Base-by-base conservation (phyloP, 768 basidiomycete genomes). In the Crassisporium funariophilum region DNA sequence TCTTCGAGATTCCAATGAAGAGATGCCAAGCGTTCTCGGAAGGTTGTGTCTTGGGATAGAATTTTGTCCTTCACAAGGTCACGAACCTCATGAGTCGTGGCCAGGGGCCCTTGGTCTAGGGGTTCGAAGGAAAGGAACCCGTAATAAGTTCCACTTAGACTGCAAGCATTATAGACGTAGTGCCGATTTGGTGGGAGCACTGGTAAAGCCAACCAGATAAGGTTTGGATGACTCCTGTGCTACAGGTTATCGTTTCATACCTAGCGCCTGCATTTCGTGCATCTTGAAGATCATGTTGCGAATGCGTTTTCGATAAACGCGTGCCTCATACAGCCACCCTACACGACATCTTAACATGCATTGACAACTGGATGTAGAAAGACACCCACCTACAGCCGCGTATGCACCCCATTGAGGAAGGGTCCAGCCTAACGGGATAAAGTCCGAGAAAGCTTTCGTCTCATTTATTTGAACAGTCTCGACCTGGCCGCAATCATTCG, bases 391-490 rank as follows among this genome's bases (percentile, higher is more conserved):
- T 35, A 55, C 41, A 13, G 52, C 52, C 19, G 40, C 41, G 44
- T 57, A 61, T 12, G 55, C 54, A 43, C 60, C 58, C 57, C 57
- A 61, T 27, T 58, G 53, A 13, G 60, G 51, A 16, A 61, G 47
- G 20, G 40, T 53, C 57, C 55, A 59, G 2, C 53, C 55, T n/a
- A 43, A 35, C 4, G 60, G 60, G 11, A 58, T 61, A 5, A 40
- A 22, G 2, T 43, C 45, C 2, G 57, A 54, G 39, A 57, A 55
- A 2, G 44, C 35, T 23, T 61, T 61, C 3, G 52, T 57, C 31
- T 61, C 60, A 40, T 53, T 57, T 22, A 61, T 61, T 4, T 55
- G 42, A 16, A 62, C 55, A 40, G 47, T 57, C 7, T 58, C 57
- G n/a, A 58, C 57, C 7, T 51, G 39, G 37, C 59, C 57, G 8